These are phyloP conservation scores for Solanum ahanhuiri DNA, from an alignment of 257 asterid species.

Conservation along the genomic window DNA sequence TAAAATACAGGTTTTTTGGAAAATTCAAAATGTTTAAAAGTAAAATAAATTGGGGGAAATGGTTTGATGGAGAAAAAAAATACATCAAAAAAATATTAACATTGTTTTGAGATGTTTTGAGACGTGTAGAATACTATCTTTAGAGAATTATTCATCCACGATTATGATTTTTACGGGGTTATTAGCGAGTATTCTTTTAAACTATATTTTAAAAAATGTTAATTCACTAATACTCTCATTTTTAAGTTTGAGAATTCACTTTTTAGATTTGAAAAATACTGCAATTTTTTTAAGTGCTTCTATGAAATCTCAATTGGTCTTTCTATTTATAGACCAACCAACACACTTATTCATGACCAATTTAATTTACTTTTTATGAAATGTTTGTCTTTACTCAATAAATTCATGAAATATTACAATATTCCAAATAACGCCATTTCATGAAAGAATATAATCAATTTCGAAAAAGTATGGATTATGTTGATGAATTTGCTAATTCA, in stretches of 20 bases:
- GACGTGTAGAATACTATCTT: not conserved
- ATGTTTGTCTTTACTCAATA: not conserved
- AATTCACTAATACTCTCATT: not conserved
- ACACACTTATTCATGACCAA: not conserved
- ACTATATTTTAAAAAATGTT: not conserved
- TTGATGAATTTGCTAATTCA: not conserved
- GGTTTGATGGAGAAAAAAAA: not conserved
- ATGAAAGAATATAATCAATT: not conserved
- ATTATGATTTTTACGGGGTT: not conserved
- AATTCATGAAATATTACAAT: not conserved
- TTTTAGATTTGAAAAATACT: not conserved
- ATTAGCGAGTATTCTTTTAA: not conserved
- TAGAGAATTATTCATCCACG: not conserved
- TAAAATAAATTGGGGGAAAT: not conserved
- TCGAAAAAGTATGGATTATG: not conserved
- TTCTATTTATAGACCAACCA: not conserved
- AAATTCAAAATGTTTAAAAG: not conserved
- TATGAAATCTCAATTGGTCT: not conserved
- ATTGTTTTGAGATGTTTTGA: not conserved
- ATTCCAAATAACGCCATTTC: not conserved
- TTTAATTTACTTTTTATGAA: not conserved
- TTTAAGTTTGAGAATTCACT: not conserved
- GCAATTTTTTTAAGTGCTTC: not conserved
- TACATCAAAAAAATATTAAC: not conserved
- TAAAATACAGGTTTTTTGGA: no score